Evolutionary conservation across 805 yeast species (phyloP).

Genomic region (Candida maris): DNA sequence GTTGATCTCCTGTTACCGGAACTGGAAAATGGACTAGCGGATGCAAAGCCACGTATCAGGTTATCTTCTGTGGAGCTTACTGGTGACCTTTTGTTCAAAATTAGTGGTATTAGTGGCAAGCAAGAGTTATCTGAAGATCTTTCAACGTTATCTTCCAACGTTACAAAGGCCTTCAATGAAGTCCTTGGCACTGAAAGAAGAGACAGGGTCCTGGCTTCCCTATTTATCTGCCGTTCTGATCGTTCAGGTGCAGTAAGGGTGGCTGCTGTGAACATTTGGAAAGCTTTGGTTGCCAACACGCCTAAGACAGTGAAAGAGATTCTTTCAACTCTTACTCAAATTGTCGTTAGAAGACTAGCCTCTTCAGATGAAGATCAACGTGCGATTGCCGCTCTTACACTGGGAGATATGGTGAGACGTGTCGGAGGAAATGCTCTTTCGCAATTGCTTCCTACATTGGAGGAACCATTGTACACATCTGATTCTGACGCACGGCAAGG

Average conservation of each 20-base stretch:
- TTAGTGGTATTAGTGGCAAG: slow-evolving; percentile 83
- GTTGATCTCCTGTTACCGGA: slow-evolving; percentile 93
- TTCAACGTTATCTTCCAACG: slow-evolving; percentile 44
- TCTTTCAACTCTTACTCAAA: slow-evolving; percentile 73
- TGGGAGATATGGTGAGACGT: slow-evolving; percentile 92
- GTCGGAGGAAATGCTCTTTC: slow-evolving; percentile 86
- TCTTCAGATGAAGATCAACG: slow-evolving; percentile 76
- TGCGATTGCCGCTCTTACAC: slow-evolving; percentile 84
- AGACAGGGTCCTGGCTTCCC: slow-evolving; percentile 77
- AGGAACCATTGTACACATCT: slow-evolving; percentile 52
- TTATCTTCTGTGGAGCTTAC: slow-evolving; percentile 91
- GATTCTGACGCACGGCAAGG: slow-evolving; percentile 93
- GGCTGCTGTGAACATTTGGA: slow-evolving; percentile 94
- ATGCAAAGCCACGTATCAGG: slow-evolving; percentile 79
- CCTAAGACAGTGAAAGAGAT: slow-evolving; percentile 93
- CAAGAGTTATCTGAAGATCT: slow-evolving; percentile 61
- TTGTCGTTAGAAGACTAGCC: slow-evolving; percentile 80
- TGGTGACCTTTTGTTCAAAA: slow-evolving; percentile 91
- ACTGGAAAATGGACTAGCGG: slow-evolving; percentile 83
- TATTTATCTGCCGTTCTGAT: slow-evolving; percentile 93
- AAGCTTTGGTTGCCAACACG: slow-evolving; percentile 91
- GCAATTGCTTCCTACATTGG: slow-evolving; percentile 80
- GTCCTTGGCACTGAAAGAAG: slow-evolving; percentile 86
- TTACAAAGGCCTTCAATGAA: slow-evolving; percentile 63
- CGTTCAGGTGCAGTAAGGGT: slow-evolving; percentile 80